Evolutionary conservation across 169 alveolate genomes (phyloP).

Genomic region (Plasmodium billcollinsi): DNA sequence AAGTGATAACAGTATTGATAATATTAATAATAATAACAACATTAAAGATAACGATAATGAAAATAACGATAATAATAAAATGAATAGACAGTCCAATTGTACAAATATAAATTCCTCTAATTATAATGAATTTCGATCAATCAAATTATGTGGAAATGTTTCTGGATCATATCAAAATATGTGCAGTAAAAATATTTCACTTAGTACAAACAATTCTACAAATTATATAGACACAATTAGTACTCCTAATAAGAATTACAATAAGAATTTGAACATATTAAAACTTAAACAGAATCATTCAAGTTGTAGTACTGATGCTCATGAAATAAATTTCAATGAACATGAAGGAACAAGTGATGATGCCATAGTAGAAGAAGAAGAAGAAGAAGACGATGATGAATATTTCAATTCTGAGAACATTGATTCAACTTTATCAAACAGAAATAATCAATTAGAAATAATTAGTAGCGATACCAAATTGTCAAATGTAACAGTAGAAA

Average conservation of each 20-base stretch:
- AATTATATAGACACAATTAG: not conserved
- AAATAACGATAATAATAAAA: no score
- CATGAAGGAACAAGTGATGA: conserved; percentile 62
- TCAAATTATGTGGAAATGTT: not conserved
- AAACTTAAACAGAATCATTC: conserved; percentile 52
- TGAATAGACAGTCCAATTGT: not conserved
- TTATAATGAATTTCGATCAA: conserved; percentile 4
- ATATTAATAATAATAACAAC: not conserved
- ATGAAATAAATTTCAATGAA: conserved; percentile 40
- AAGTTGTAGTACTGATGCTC: conserved; percentile 61
- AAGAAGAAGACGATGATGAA: conserved; percentile 54
- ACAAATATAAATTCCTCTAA: not conserved
- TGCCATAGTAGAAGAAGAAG: conserved; percentile 40
- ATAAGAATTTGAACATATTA: conserved; percentile 14
- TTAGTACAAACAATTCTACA: conserved; percentile 3
- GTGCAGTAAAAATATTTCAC: not conserved
- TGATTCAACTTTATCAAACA: conserved; percentile 7
- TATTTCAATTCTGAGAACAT: conserved; percentile 8
- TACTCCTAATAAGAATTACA: not conserved
- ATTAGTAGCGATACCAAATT: not conserved
- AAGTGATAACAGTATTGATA: no score
- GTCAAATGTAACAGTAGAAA: not conserved
- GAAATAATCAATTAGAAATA: not conserved
- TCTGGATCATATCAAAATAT: not conserved
- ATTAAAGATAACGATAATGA: no score